Evolutionary conservation across 768 basidiomycete species (phyloP), one percentile per base, ranked within the genome.

Genomic region (Kwoniella sp.): DNA sequence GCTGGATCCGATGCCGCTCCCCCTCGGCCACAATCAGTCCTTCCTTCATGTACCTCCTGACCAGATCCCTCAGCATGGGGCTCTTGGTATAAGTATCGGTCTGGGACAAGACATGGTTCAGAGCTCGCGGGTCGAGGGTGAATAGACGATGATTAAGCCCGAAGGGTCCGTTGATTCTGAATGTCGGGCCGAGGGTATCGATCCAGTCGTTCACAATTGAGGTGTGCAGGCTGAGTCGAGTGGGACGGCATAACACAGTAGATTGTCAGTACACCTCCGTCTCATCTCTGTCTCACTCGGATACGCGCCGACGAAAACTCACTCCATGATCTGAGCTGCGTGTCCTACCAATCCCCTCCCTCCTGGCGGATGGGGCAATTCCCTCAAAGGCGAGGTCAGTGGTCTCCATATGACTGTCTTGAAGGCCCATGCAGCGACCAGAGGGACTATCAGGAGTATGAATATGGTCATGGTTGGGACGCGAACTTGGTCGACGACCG

Each of bases 1-100:
- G 47, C 52, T 71, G 70, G 3, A 68, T 37, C 56, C 55, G 65
- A 51, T 71, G 70, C 60, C 70, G 22, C n/a, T 71, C 58, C 17
- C 70, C 70, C 31, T 71, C 70, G 11, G 70, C 61, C 17, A 61
- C 63, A 7, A 71, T 56, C 29, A 71, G 38, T 1, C 70, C 70
- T 53, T 65, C 59, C 23, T 61, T 67, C 63, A 71, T 62, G 50
- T 68, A 68, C 28, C 66, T 34, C 17, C 55, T 60, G 7, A 68
- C 25, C 50, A 66, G 25, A 23, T 45, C 41, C 28, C 70, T 61
- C 23, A 71, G 60, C 4, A 68, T 15, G 2, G 25, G 41, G 12
- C 66, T 54, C 38, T 70, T 70, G 25, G 55, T 55, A 31, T 70
- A 70, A 17, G 52, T 63, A 47, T 67, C 51, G 9, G 61, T 55